Conservation (phyloP, 2,329 filamentous ascomycete species). For the Thielaviopsis ethacetica region DNA sequence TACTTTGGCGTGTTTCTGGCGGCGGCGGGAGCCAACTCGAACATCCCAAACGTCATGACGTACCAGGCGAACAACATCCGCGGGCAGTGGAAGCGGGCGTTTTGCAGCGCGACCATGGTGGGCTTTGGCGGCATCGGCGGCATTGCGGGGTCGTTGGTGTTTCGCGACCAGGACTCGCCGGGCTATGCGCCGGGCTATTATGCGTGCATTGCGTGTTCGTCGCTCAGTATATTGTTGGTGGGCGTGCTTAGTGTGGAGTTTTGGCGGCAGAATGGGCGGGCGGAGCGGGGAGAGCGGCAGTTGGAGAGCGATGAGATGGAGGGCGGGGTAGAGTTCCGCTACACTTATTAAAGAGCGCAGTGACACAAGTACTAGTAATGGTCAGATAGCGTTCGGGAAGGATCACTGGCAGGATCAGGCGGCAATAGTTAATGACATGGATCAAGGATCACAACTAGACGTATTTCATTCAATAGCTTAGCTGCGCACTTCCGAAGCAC, state of each 20-base stretch:
- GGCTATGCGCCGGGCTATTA: slow-evolving; percentile 39
- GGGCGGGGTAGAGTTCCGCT: slow-evolving; percentile 10
- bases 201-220: slow-evolving; percentile 34
- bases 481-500: too few species aligned
- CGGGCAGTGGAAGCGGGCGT: slow-evolving; percentile 76
- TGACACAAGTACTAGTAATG: neutral
- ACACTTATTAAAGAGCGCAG: slow-evolving; percentile 4
- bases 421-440: too few species aligned
- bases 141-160: slow-evolving; percentile 59
- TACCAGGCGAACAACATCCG: slow-evolving; percentile 82
- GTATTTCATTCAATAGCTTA: too few species aligned
- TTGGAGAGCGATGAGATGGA: slow-evolving; percentile 30
- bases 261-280: slow-evolving; percentile 29
- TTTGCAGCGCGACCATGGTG: slow-evolving; percentile 60
- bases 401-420: too few species aligned
- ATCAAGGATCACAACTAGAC: too few species aligned
- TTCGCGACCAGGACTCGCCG: slow-evolving; percentile 40
- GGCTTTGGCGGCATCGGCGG: slow-evolving; percentile 65
- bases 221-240: slow-evolving; percentile 31
- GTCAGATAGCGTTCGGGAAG: too few species aligned
- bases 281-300: slow-evolving; percentile 35
- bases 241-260: slow-evolving; percentile 24
- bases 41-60: slow-evolving; percentile 57
- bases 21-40: slow-evolving; percentile 62
- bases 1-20: slow-evolving; percentile 64